Evolutionary conservation across 2,329 filamentous ascomycete species (phyloP).

Genomic region (Talaromyces sp.): DNA sequence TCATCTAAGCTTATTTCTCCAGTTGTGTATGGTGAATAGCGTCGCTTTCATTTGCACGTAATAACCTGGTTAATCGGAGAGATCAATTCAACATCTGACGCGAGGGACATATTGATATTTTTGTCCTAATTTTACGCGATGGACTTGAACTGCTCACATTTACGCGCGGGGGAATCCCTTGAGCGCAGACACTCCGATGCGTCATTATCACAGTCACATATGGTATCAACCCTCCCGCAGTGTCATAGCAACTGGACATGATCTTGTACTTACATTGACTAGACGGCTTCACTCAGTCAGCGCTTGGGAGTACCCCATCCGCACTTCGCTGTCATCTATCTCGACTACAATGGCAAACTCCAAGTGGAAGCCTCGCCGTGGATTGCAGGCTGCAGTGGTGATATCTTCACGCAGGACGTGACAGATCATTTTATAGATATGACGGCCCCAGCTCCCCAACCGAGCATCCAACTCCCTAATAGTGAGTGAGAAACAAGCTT

Average conservation of each 20-base stretch:
- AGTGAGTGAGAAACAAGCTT: too few relatives aligned
- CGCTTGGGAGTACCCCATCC: constrained; percentile 31
- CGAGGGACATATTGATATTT: too few relatives aligned
- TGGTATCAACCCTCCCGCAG: constrained; percentile 15
- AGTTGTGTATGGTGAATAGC: not conserved
- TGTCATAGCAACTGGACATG: not conserved
- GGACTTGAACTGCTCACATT: constrained; percentile 19
- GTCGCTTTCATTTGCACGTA: too few relatives aligned
- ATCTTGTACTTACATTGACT: constrained; percentile 1
- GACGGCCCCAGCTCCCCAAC: constrained; percentile 22
- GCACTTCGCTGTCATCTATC: constrained; percentile 42
- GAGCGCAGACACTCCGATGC: constrained; percentile 26
- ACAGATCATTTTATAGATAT: constrained; percentile 38
- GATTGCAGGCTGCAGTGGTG: constrained; percentile 33
- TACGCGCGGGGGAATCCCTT: constrained; percentile 14
- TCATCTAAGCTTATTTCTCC: too few relatives aligned
- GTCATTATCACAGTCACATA: constrained; percentile 17
- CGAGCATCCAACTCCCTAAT: constrained; percentile 24
- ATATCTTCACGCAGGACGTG: constrained; percentile 41
- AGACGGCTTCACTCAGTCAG: too few relatives aligned
- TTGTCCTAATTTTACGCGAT: constrained; percentile 9
- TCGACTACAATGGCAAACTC: constrained; percentile 38
- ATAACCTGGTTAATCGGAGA: too few relatives aligned
- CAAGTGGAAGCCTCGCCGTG: constrained; percentile 37
- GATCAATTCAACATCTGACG: too few relatives aligned